phyloP scores from a whole-genome alignment of 1,139 yeast genomes.

The Magnusiomyces ingens region DNA sequence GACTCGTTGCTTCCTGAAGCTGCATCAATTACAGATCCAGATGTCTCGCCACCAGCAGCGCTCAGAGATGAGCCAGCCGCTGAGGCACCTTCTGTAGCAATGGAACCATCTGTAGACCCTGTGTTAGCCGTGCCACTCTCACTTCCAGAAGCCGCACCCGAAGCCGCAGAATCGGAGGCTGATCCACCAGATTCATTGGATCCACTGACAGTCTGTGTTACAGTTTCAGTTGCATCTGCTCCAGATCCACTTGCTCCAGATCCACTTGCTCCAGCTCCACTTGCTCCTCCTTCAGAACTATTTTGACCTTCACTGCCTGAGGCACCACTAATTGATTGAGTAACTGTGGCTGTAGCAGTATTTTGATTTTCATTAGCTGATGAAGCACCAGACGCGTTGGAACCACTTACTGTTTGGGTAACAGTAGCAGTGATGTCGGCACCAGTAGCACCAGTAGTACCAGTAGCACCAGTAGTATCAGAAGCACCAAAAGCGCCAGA shows the following conservation, averaged over 20 bases:
- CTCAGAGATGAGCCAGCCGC: too few species aligned
- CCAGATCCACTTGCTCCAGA: not conserved
- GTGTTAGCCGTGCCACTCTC: too few species aligned
- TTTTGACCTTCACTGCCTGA: too few species aligned
- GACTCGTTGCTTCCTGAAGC: constrained; percentile 7
- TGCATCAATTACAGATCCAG: constrained; percentile 8
- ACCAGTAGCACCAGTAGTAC: not conserved
- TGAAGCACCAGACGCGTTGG: not conserved
- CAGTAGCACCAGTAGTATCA: constrained; percentile 3
- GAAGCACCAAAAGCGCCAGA: constrained; percentile 2
- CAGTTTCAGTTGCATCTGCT: constrained; percentile 8
- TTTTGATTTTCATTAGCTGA: not conserved
- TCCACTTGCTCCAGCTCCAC: too few species aligned
- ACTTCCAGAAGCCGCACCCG: not conserved
- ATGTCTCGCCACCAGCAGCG: constrained; percentile 9
- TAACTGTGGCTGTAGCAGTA: too few species aligned
- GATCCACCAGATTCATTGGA: constrained; percentile 5
- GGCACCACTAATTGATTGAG: too few species aligned
- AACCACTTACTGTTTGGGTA: not conserved
- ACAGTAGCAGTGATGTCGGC: not conserved
- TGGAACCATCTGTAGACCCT: too few species aligned
- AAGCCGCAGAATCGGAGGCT: not conserved
- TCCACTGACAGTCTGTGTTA: not conserved
- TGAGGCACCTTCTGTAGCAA: too few species aligned
- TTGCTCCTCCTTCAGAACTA: too few species aligned